Evolutionary conservation across 495 filamentous ascomycete species (phyloP).

Genomic region (Penicillium paradoxum): DNA sequence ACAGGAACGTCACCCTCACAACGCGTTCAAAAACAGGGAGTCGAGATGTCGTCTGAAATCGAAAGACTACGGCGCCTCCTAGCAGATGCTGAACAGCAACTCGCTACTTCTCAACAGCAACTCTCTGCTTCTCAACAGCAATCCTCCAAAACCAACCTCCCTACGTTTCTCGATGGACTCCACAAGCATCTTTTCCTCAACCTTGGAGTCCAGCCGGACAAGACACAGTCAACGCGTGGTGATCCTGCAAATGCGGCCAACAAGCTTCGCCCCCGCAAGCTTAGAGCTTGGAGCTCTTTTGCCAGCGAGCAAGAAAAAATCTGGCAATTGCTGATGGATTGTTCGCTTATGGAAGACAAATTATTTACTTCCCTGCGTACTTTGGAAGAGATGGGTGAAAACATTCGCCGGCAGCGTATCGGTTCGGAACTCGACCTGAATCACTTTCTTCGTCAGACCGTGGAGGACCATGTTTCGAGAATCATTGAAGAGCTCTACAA

Average conservation of each 20-base stretch:
- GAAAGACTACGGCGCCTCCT: no score
- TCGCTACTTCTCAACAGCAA: no score
- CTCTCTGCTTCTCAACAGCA: neutral
- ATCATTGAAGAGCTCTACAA: conserved; percentile 7
- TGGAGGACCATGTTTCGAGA: conserved; percentile 8
- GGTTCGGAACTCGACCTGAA: conserved; percentile 10
- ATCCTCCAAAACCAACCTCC: conserved; percentile 6
- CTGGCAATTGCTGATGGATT: conserved; percentile 10
- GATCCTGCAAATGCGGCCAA: conserved; percentile 10
- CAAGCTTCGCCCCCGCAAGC: conserved; percentile 11
- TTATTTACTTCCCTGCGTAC: conserved; percentile 6
- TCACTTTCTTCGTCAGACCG: conserved; percentile 1
- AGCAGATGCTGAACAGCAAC: neutral
- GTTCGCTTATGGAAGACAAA: conserved; percentile 2
- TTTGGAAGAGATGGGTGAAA: conserved; percentile 3
- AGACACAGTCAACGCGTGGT: conserved; percentile 10
- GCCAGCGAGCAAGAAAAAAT: conserved; percentile 8
- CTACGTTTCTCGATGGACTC: conserved; percentile 11
- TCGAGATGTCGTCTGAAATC: no score
- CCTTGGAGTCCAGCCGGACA: conserved; percentile 11
- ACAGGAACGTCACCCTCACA: no score
- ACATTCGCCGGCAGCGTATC: conserved; percentile 1
- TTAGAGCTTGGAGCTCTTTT: conserved; percentile 8
- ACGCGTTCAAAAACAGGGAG: no score
- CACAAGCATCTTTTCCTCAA: conserved; percentile 11